Conservation (phyloP, 2,329 filamentous ascomycete genomes). For the Aplosporella prunicola region DNA sequence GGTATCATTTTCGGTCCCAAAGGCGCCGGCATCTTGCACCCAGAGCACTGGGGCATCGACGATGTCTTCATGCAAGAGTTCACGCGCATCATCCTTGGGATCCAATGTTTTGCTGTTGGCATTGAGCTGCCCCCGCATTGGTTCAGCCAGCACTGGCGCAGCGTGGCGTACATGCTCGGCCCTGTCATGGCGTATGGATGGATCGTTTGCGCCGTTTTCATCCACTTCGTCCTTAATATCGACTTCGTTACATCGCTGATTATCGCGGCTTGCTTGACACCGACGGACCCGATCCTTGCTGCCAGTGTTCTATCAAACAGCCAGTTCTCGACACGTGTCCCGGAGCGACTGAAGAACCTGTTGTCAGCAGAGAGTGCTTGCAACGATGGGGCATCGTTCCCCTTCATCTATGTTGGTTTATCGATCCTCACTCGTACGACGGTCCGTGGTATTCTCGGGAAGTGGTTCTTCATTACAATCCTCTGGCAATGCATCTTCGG, state of each 20-base stretch:
- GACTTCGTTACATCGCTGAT: slow-evolving; percentile 39
- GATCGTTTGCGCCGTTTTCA: slow-evolving; percentile 39
- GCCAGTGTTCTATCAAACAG: slow-evolving; percentile 45
- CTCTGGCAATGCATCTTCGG: slow-evolving; percentile 47
- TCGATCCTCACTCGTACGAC: slow-evolving; percentile 33
- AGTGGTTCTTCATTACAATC: slow-evolving; percentile 46
- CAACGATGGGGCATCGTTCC: slow-evolving; percentile 48
- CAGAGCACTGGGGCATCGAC: slow-evolving; percentile 33
- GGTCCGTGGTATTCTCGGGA: slow-evolving; percentile 33
- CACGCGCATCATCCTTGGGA: slow-evolving; percentile 38
- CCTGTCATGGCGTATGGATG: slow-evolving; percentile 44
- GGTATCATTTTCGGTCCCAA: slow-evolving; percentile 37
- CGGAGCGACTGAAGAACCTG: slow-evolving; percentile 42
- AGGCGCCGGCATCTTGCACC: slow-evolving; percentile 30
- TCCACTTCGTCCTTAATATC: slow-evolving; percentile 38
- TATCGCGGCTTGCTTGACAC: slow-evolving; percentile 46
- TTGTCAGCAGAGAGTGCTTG: slow-evolving; percentile 46
- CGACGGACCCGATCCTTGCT: slow-evolving; percentile 48
- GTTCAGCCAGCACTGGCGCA: slow-evolving; percentile 42
- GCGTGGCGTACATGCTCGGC: slow-evolving; percentile 39
- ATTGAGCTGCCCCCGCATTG: slow-evolving; percentile 35
- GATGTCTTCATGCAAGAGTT: slow-evolving; percentile 33
- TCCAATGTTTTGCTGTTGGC: slow-evolving; percentile 31
- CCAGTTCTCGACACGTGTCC: slow-evolving; percentile 44
- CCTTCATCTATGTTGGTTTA: slow-evolving; percentile 47